Conservation (phyloP, 176 grass and related monocot genomes). For the Leersia perrieri region DNA sequence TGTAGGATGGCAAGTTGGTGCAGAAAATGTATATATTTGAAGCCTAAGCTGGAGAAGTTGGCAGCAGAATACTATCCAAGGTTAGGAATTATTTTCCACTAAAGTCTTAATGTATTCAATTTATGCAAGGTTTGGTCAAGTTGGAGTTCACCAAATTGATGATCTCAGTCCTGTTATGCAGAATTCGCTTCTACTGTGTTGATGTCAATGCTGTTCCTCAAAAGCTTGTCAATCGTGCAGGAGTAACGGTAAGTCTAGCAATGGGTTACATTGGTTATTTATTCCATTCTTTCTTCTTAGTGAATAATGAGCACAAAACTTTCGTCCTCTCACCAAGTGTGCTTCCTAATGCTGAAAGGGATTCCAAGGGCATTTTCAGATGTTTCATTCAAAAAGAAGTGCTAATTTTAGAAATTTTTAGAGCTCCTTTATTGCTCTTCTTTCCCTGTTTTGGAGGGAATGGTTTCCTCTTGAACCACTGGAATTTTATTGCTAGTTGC, state of each 20-base stretch:
- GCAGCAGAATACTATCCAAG: conserved; percentile 84
- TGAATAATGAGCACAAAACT: neutral
- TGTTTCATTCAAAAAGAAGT: neutral
- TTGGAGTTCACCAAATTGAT: conserved; percentile 20
- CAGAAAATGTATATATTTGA: conserved; percentile 99
- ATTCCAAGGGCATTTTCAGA: neutral
- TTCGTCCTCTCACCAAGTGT: neutral
- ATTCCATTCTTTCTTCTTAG: neutral
- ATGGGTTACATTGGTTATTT: neutral
- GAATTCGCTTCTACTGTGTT: conserved; percentile 68
- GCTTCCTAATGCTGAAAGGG: conserved; percentile 6
- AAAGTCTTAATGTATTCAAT: neutral
- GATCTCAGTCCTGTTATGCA: conserved; percentile 33
- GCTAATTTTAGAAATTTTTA: neutral
- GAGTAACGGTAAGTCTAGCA: conserved; percentile 73
- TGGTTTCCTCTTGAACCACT: conserved; percentile 5
- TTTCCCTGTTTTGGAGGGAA: conserved; percentile 27
- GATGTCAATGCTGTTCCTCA: conserved; percentile 94
- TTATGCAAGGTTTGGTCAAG: no score
- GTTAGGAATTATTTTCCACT: conserved; percentile 30
- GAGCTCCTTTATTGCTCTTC: conserved; percentile 13
- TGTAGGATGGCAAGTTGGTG: conserved; percentile 93
- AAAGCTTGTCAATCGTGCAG: conserved; percentile 74
- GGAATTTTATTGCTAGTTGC: conserved; percentile 29
- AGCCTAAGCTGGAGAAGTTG: conserved; percentile 95